phyloP scores from a whole-genome alignment of 2,329 filamentous ascomycete genomes.

The Diplodia seriata region DNA sequence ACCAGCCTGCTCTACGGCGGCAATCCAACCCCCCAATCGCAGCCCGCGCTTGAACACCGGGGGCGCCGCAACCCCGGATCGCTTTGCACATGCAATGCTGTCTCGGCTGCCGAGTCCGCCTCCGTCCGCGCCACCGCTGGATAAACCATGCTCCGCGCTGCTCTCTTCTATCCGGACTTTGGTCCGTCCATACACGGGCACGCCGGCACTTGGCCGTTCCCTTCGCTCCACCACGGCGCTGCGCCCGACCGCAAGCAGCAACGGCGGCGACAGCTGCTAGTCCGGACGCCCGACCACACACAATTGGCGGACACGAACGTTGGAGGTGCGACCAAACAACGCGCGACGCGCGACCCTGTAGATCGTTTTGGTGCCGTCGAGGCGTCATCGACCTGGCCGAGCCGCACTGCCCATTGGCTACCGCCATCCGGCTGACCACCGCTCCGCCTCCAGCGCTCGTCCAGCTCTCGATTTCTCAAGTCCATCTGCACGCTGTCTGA shows the following conservation, averaged over 20 bases:
- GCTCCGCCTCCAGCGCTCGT: too few species aligned
- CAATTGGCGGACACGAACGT: neutral
- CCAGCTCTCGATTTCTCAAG: neutral
- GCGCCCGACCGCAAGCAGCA: neutral
- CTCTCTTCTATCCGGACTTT: too few species aligned
- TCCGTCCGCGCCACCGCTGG: neutral
- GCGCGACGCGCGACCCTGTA: slow-evolving; percentile 21
- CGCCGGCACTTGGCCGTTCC: neutral
- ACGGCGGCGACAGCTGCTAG: neutral
- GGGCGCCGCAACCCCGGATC: too few species aligned
- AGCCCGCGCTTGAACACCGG: neutral
- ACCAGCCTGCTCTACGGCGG: neutral
- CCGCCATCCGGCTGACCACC: neutral
- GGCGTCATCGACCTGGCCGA: slow-evolving; percentile 27
- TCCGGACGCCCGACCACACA: too few species aligned
- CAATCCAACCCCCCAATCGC: neutral
- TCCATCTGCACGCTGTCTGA: neutral
- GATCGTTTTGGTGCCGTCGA: slow-evolving; percentile 31
- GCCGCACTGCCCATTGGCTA: neutral
- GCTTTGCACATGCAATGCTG: neutral
- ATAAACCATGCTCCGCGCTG: too few species aligned
- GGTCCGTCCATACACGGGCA: neutral
- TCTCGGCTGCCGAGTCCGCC: slow-evolving; percentile 8
- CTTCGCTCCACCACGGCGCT: neutral
- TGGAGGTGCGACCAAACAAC: neutral